Conservation (phyloP, 2,329 filamentous ascomycete species). For the Colletotrichum limetticola region DNA sequence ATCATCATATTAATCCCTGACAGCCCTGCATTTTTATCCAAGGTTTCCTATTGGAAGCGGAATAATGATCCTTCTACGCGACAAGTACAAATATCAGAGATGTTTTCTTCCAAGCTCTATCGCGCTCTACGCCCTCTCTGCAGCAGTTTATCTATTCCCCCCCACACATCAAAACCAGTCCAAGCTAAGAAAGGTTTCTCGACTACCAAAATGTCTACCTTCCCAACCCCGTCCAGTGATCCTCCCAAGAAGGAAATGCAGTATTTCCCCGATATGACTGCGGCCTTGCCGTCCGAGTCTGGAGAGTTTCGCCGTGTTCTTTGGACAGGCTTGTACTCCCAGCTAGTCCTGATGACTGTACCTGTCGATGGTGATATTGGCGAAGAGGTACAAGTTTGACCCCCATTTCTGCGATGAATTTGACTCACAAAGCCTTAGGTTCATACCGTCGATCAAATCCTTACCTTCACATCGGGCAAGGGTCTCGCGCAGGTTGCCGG, state of each 20-base stretch:
- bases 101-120: background rate
- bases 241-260: conserved; percentile 65
- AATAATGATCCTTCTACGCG: too few species aligned
- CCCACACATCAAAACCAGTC: too few species aligned
- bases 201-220: conserved; percentile 41
- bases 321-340: conserved; percentile 71
- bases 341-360: conserved; percentile 73
- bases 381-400: conserved; percentile 61
- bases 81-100: background rate
- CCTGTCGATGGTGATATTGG: conserved; percentile 73
- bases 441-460: conserved; percentile 73
- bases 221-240: conserved; percentile 46
- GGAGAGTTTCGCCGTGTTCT: conserved; percentile 70
- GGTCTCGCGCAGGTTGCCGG: conserved; percentile 69
- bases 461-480: conserved; percentile 71
- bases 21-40: background rate
- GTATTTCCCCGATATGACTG: conserved; percentile 68
- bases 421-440: conserved; percentile 36
- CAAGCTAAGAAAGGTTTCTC: background rate
- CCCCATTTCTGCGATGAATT: too few species aligned
- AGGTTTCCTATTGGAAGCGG: background rate
- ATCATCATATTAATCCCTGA: background rate
- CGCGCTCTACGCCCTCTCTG: background rate
- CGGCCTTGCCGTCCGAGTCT: conserved; percentile 62
- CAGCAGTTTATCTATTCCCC: background rate